Conservation (phyloP, 2,329 filamentous ascomycete species). For the Mariannaea elegans region DNA sequence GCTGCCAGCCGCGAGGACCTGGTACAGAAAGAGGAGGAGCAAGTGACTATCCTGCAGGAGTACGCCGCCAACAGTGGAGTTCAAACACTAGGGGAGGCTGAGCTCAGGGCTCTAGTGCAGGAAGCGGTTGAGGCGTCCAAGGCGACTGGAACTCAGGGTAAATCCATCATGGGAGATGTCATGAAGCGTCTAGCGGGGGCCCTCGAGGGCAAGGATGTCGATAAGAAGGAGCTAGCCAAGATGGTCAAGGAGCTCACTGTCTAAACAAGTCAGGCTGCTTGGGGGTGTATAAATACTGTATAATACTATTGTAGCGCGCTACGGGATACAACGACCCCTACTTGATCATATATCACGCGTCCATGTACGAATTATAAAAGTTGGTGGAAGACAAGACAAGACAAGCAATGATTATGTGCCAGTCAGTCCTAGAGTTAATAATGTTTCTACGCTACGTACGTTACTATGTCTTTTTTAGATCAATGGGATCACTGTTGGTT, state of each 20-base stretch:
- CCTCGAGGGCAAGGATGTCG: conserved; percentile 70
- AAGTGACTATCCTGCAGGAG: conserved; percentile 71
- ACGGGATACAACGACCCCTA: conserved; percentile 19
- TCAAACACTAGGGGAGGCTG: conserved; percentile 64
- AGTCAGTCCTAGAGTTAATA: too few species aligned
- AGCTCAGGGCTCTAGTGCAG: conserved; percentile 64
- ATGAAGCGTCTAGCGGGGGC: conserved; percentile 68
- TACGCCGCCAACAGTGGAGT: conserved; percentile 70
- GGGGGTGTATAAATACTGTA: conserved; percentile 38
- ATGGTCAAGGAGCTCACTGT: conserved; percentile 64
- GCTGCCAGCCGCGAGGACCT: conserved; percentile 72
- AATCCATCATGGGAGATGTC: conserved; percentile 65
- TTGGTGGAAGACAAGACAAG: neutral
- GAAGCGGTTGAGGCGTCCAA: conserved; percentile 61
- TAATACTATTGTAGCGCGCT: conserved; percentile 24
- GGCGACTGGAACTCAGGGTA: conserved; percentile 53
- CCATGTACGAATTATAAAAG: conserved; percentile 16
- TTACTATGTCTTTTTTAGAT: too few species aligned
- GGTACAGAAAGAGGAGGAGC: conserved; percentile 73
- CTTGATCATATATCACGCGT: conserved; percentile 17
- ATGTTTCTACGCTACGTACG: too few species aligned
- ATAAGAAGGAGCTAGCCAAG: conserved; percentile 67
- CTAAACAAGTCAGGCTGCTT: conserved; percentile 13
- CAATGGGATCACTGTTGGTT: too few species aligned
- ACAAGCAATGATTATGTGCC: neutral